A percentile compares a stretch with the other conserved stretches of the same genome.
Evolutionary conservation across 805 yeast genomes (phyloP).

Genomic region (Cyberlindnera sargentensis): DNA sequence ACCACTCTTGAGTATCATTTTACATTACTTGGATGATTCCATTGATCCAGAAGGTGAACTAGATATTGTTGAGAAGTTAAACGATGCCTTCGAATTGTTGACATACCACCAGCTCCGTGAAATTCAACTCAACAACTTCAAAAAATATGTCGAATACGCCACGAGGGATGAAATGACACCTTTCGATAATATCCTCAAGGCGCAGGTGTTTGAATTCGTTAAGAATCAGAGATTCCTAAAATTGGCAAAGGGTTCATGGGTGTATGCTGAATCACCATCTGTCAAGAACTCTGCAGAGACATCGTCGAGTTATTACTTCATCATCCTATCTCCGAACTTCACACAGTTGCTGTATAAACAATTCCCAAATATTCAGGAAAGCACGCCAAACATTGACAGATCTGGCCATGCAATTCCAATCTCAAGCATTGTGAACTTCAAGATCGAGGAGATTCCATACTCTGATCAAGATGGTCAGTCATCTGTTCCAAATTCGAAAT

Average conservation of each 20-base stretch:
- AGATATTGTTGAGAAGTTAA: slow-evolving; percentile 35
- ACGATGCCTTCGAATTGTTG: slow-evolving; percentile 34
- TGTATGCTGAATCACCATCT: slow-evolving; percentile 52
- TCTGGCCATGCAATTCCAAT: slow-evolving; percentile 47
- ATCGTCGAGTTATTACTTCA: slow-evolving; percentile 40
- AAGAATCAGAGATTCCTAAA: slow-evolving; percentile 68
- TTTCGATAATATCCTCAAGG: slow-evolving; percentile 43
- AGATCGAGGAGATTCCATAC: slow-evolving; percentile 40
- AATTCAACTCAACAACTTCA: slow-evolving; percentile 42
- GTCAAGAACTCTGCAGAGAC: slow-evolving; percentile 16
- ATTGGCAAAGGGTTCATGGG: slow-evolving; percentile 78
- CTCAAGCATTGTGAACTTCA: slow-evolving; percentile 43
- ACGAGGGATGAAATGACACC: slow-evolving; percentile 42
- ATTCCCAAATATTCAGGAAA: slow-evolving; percentile 38
- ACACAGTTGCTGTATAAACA: slow-evolving; percentile 54
- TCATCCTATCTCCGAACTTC: slow-evolving; percentile 62
- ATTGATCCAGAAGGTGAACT: slow-evolving; percentile 17
- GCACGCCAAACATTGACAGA: slow-evolving; percentile 52
- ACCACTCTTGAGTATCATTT: slow-evolving; percentile 35
- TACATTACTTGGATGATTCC: slow-evolving; percentile 23
- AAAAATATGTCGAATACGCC: slow-evolving; percentile 26
- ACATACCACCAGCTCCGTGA: slow-evolving; percentile 46
- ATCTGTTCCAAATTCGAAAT: slow-evolving; percentile 29
- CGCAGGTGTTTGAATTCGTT: slow-evolving; percentile 63
- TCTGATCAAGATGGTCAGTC: slow-evolving; percentile 36